A percentile compares a stretch with the other conserved stretches of the same genome.
Conservation (phyloP, 176 grass and related monocot genomes). For the Miscanthus lutarioriparius region DNA sequence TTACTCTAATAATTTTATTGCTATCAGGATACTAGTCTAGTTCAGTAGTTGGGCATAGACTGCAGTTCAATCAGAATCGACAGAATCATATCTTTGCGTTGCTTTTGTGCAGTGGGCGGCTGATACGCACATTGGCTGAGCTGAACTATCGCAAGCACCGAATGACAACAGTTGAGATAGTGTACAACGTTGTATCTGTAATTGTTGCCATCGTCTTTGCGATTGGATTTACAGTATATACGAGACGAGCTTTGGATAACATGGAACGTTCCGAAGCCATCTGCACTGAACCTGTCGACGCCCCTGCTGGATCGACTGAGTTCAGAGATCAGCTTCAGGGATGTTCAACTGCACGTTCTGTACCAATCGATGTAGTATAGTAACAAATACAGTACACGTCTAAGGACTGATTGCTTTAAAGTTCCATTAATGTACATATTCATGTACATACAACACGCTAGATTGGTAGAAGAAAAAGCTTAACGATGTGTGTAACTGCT, state of each 20-base stretch:
- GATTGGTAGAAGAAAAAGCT: background rate
- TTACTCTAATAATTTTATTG: background rate
- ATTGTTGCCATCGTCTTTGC: slow-evolving; percentile 49
- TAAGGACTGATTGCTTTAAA: background rate
- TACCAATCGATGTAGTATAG: slow-evolving; percentile 49
- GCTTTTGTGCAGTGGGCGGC: slow-evolving; percentile 62
- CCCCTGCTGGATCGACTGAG: slow-evolving; percentile 7
- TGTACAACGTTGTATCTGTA: slow-evolving; percentile 73
- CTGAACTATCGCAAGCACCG: slow-evolving; percentile 67
- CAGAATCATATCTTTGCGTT: background rate
- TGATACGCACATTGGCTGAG: slow-evolving; percentile 74
- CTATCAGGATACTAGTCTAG: background rate
- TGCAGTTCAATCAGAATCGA: background rate
- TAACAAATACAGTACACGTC: background rate
- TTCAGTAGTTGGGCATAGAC: background rate
- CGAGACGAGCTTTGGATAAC: slow-evolving; percentile 62
- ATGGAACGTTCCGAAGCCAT: slow-evolving; percentile 40
- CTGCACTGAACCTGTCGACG: background rate
- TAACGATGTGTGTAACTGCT: background rate
- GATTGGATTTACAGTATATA: slow-evolving; percentile 72
- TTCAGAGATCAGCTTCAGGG: slow-evolving; percentile 47
- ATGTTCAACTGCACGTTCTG: slow-evolving; percentile 34
- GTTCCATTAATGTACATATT: background rate
- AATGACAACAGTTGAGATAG: slow-evolving; percentile 82
- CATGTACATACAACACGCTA: slow-evolving; percentile 25